A percentile compares a stretch with the other conserved stretches of the same genome.
These are phyloP conservation scores for Ustilago trichophora DNA, from an alignment of 1,284 basidiomycete species.

Conservation along the genomic window DNA sequence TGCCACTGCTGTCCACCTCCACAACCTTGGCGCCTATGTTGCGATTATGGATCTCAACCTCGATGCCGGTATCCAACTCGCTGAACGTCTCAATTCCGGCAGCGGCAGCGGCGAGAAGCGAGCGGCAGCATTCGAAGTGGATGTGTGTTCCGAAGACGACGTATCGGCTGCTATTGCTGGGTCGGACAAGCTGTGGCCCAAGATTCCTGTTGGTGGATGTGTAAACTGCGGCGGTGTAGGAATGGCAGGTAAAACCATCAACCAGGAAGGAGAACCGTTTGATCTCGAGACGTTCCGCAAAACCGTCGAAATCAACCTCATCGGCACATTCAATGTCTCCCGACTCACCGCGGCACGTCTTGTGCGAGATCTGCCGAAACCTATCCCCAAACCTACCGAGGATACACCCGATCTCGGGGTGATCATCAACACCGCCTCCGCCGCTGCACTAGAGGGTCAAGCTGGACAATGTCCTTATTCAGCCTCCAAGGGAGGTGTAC, in stretches of 20 bases:
- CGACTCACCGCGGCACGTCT: slow-evolving; percentile 64
- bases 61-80: no score
- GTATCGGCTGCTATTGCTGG: slow-evolving; percentile 52
- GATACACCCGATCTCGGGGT: slow-evolving; percentile 62
- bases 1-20: slow-evolving; percentile 52
- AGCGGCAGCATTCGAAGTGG: slow-evolving; percentile 51
- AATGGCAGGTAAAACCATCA: slow-evolving; percentile 65
- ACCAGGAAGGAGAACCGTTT: slow-evolving; percentile 61
- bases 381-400: slow-evolving; percentile 36
- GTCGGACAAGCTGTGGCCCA: slow-evolving; percentile 49
- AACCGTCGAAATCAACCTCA: slow-evolving; percentile 55
- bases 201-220: slow-evolving; percentile 59
- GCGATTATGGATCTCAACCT: slow-evolving; percentile 59
- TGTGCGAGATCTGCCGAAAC: slow-evolving; percentile 45
- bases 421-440: slow-evolving; percentile 65
- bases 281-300: slow-evolving; percentile 61
- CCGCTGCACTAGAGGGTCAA: slow-evolving; percentile 66
- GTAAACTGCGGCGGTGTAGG: slow-evolving; percentile 66
- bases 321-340: slow-evolving; percentile 67
- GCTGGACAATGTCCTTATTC: slow-evolving; percentile 65
- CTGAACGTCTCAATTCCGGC: no score
- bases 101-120: no score
- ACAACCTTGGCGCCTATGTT: slow-evolving; percentile 53
- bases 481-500: slow-evolving; percentile 64
- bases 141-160: slow-evolving; percentile 60